Conservation (phyloP, 2,329 filamentous ascomycete species). For the Dendryphion nanum region DNA sequence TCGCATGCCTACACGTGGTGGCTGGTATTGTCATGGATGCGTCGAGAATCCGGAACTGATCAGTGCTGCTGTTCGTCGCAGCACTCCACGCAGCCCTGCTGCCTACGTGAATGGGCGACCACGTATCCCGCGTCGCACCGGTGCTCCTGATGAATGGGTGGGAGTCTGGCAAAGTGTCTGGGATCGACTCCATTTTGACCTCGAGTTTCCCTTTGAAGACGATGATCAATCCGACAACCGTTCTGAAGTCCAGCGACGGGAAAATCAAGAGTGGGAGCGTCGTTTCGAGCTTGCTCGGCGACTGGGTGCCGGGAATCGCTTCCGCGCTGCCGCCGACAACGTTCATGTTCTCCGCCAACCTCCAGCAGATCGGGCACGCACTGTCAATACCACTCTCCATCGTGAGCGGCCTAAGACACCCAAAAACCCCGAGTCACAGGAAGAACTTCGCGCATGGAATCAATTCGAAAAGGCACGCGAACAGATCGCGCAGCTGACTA, state of each 20-base stretch:
- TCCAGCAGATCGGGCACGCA: conserved; percentile 40
- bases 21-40: conserved; percentile 93
- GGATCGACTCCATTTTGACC: conserved; percentile 72
- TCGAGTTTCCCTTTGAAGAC: conserved; percentile 83
- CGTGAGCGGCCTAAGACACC: conserved; percentile 41
- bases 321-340: conserved; percentile 66
- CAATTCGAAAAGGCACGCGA: conserved; percentile 83
- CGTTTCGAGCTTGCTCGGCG: conserved; percentile 78
- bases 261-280: conserved; percentile 74
- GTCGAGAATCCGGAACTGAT: conserved; percentile 38
- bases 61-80: conserved; percentile 34
- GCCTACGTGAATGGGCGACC: conserved; percentile 30
- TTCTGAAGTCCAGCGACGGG: conserved; percentile 55
- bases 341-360: conserved; percentile 44
- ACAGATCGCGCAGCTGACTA: conserved; percentile 32
- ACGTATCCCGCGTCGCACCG: conserved; percentile 29
- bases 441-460: conserved; percentile 85
- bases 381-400: conserved; percentile 28
- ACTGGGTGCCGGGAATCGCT: conserved; percentile 71
- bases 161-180: conserved; percentile 88
- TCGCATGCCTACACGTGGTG: conserved; percentile 64
- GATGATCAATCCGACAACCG: conserved; percentile 61
- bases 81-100: conserved; percentile 26
- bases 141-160: conserved; percentile 55
- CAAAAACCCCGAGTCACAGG: conserved; percentile 68